Conservation (phyloP, 495 filamentous ascomycete genomes). For the Neurospora sp. region DNA sequence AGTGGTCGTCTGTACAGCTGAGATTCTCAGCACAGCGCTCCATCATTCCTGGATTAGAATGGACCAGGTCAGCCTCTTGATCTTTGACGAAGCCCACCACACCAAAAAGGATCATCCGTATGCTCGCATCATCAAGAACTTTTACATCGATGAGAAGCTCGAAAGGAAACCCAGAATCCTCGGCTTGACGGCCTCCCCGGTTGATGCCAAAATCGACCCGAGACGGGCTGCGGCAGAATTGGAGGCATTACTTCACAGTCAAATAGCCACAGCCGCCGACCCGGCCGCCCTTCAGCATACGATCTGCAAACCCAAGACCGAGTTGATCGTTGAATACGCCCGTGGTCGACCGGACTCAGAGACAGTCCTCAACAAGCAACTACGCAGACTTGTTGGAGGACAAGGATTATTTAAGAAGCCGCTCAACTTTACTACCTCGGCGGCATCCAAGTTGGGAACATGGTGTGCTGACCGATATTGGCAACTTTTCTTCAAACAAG, state of each 20-base stretch:
- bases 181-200: constrained; percentile 95
- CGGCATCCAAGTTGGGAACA: constrained; percentile 59
- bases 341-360: constrained; percentile 40
- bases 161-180: constrained; percentile 65
- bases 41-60: constrained; percentile 73
- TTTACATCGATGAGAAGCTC: constrained; percentile 45
- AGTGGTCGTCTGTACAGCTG: constrained; percentile 90
- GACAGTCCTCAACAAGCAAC: constrained; percentile 50
- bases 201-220: constrained; percentile 72
- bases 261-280: constrained; percentile 75
- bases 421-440: constrained; percentile 47
- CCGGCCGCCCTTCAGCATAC: constrained; percentile 48
- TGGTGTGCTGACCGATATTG: constrained; percentile 88
- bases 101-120: constrained; percentile 92
- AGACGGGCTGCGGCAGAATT: constrained; percentile 64
- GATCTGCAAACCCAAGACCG: constrained; percentile 46
- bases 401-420: constrained; percentile 47
- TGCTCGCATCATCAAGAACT: constrained; percentile 83
- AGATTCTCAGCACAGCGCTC: constrained; percentile 72
- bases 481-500: constrained; percentile 58
- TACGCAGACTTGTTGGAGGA: constrained; percentile 48
- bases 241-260: constrained; percentile 65
- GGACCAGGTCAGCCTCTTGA: constrained; percentile 74
- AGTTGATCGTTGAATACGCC: constrained; percentile 50
- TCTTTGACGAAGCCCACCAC: constrained; percentile 97